Percentiles rank a stretch among this genome's conserved stretches.
Evolutionary conservation across 306 rosid genomes (phyloP).

Genomic region (Glycyrrhiza uralensis): DNA sequence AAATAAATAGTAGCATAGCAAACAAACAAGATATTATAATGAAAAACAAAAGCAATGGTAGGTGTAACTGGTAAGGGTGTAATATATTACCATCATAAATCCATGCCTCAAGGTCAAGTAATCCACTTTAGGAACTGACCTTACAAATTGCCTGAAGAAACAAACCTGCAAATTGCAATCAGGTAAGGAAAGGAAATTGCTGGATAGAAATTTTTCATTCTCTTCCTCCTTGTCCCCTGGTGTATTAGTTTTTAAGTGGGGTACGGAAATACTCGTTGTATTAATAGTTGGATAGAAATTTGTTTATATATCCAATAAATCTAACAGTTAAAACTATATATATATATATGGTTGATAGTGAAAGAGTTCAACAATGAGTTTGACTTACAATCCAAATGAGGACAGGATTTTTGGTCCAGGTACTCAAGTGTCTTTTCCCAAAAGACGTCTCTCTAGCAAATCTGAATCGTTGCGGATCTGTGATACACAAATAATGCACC

Average conservation of each 20-base stretch:
- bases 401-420: constrained; percentile 63
- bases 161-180: constrained; percentile 34
- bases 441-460: constrained; percentile 90
- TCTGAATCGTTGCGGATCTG: constrained; percentile 88
- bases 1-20: not conserved
- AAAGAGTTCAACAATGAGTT: too few relatives aligned
- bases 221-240: too few relatives aligned
- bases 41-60: not conserved
- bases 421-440: constrained; percentile 85
- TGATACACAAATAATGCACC: not conserved
- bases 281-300: too few relatives aligned
- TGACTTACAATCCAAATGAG: constrained; percentile 86
- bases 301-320: too few relatives aligned
- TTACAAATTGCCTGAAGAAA: constrained; percentile 85
- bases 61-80: not conserved
- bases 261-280: too few relatives aligned
- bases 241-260: too few relatives aligned
- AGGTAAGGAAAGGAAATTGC: not conserved
- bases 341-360: too few relatives aligned
- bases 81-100: constrained; percentile 60
- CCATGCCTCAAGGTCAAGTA: constrained; percentile 90
- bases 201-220: too few relatives aligned
- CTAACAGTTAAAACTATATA: too few relatives aligned
- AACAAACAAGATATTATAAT: not conserved
- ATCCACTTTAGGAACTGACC: constrained; percentile 92